Conservation (phyloP, 768 basidiomycete genomes). For the Psilocybe subaeruginosa region DNA sequence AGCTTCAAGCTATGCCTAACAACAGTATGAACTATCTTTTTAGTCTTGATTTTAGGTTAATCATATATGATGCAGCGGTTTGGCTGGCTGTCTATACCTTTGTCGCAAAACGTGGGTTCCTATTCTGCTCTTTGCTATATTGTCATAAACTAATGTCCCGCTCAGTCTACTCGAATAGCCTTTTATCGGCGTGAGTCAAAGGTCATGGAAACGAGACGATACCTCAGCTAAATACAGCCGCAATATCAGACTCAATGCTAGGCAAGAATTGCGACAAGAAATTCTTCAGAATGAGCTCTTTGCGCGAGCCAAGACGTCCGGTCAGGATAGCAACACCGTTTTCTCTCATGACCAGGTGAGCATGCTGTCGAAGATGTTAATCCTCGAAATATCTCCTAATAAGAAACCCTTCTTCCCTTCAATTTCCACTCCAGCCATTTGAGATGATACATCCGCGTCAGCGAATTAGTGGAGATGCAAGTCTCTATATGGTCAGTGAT, state of each 20-base stretch:
- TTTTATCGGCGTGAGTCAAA: constrained; percentile 25
- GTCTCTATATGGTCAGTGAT: neutral
- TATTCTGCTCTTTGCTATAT: neutral
- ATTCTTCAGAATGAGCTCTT: constrained; percentile 7
- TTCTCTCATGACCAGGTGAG: constrained; percentile 8
- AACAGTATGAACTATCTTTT: constrained; percentile 20
- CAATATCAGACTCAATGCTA: constrained; percentile 21
- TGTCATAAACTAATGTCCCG: neutral
- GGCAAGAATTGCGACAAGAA: constrained; percentile 22
- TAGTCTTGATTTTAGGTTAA: neutral
- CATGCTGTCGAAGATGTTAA: neutral
- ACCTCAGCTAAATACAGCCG: neutral
- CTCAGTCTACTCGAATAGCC: constrained; percentile 30
- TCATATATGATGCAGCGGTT: constrained; percentile 21
- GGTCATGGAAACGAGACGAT: neutral
- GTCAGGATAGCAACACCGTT: constrained; percentile 6
- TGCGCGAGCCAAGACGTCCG: constrained; percentile 5
- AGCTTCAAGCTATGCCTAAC: constrained; percentile 25
- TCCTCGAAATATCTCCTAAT: neutral
- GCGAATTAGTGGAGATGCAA: constrained; percentile 1
- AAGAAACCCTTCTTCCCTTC: neutral
- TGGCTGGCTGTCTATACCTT: constrained; percentile 35
- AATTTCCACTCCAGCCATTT: neutral
- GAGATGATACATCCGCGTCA: neutral
- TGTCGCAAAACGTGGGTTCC: constrained; percentile 31